Base-by-base conservation (phyloP, 2,329 filamentous ascomycete species). In the Diaporthe citriasiana region DNA sequence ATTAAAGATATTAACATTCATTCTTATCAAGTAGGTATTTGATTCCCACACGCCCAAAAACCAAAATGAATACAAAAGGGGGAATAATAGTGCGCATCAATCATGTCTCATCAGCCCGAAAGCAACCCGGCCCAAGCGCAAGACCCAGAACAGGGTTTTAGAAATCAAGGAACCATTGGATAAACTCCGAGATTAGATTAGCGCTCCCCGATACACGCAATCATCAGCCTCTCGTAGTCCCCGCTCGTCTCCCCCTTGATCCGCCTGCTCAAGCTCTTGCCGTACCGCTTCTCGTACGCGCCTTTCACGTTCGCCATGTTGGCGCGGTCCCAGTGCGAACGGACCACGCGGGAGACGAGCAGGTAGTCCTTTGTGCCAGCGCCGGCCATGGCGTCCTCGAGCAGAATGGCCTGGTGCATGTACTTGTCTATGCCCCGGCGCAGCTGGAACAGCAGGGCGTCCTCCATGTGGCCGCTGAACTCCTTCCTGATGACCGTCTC, bases 391-490 rank as follows among this genome's bases (percentile, higher is more conserved):
- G 93, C 88, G 19, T 94, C 93, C 81, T 98, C 95, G n/a, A 98
- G 87, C 6, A 94, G 86, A 30, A 89, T 85, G 0, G 95, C 97
- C 78, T 97, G 95, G 77, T 95, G 92, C 87, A 94, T 93, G 74
- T 94, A 94, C 77, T 93, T 94, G 83, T 98, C 95, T 8, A 90
- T 85, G 3, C 94, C 96, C 17, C 92, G 88, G 15, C 89, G 89
- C n/a, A 98, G 85, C 82, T 98, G 95, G 81, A 91, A 92, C 35
- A 97, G 84, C 0, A 98, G 88, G 0, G 95, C 95, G 22, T 94
- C 90, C 81, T 95, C 88, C 95, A 98, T 98, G 81, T 98, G 96
- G 0, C 96, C 96, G 0, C 92, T 94, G 83, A 98, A 98, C 79
- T 97, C 92, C 85, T 92, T 75, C 76, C 91, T 90, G 78, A 98